These are phyloP conservation scores for Picochlorum costavermella DNA, from an alignment of 139 green algal species.

Conservation along the genomic window DNA sequence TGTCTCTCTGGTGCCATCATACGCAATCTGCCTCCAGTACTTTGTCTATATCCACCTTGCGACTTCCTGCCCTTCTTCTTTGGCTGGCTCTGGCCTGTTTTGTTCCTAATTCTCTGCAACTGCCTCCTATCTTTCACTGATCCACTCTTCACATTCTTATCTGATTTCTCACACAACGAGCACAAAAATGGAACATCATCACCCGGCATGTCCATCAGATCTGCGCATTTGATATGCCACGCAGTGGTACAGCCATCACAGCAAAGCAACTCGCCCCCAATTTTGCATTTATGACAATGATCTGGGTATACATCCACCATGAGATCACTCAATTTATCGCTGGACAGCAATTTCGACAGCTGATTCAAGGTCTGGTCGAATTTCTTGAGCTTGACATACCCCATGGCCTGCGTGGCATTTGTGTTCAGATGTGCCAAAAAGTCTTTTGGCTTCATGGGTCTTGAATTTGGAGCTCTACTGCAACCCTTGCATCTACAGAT, in stretches of 20 bases:
- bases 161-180: slow-evolving; percentile 7
- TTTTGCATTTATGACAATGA: slow-evolving; percentile 36
- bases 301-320: slow-evolving; percentile 36
- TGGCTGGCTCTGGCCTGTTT: not conserved
- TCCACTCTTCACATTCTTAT: not conserved
- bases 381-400: too few species aligned
- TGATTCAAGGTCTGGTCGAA: slow-evolving; percentile 2
- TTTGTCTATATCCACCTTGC: not conserved
- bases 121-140: not conserved
- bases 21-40: not conserved
- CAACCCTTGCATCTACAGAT: slow-evolving; percentile 30
- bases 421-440: slow-evolving; percentile 30
- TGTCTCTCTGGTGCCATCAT: slow-evolving; percentile 1
- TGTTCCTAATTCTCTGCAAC: not conserved
- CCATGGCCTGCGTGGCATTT: slow-evolving; percentile 24
- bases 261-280: slow-evolving; percentile 34
- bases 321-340: slow-evolving; percentile 15
- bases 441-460: slow-evolving; percentile 33
- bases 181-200: slow-evolving; percentile 35
- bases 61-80: not conserved
- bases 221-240: slow-evolving; percentile 31
- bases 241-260: slow-evolving; percentile 41
- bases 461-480: slow-evolving; percentile 32
- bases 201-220: slow-evolving; percentile 19
- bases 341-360: slow-evolving; percentile 32